phyloP scores from a whole-genome alignment of 305 asterid genomes.

The Fraxinus paxiana region DNA sequence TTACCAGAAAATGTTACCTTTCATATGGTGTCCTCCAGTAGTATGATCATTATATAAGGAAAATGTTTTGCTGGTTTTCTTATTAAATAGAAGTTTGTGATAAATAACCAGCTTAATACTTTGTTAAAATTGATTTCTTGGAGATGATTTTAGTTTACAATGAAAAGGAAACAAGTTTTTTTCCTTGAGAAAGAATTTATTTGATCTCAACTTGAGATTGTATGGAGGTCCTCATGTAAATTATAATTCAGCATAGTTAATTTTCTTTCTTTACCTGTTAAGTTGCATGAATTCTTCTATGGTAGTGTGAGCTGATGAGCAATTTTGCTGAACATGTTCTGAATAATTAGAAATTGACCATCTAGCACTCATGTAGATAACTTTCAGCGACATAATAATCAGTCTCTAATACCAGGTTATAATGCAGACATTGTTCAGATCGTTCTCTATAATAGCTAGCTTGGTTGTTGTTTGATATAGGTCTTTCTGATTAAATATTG shows the following conservation, averaged over 20 bases:
- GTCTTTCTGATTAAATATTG: neutral
- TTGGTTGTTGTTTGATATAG: neutral
- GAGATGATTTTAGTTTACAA: neutral
- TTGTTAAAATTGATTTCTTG: neutral
- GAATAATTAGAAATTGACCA: neutral
- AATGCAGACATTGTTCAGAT: neutral
- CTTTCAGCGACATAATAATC: neutral
- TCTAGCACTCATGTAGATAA: neutral
- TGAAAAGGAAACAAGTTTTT: neutral
- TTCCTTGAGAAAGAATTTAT: neutral
- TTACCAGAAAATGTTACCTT: neutral
- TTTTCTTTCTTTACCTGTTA: neutral
- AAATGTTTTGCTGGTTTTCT: neutral
- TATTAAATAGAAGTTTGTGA: neutral
- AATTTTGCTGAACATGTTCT: neutral
- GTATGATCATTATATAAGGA: neutral
- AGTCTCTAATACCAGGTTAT: neutral
- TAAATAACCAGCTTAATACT: neutral
- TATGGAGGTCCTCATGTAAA: neutral
- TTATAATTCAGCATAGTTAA: neutral
- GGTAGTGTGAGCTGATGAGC: neutral
- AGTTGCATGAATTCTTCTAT: neutral
- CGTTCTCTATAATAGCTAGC: neutral
- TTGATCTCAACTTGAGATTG: neutral
- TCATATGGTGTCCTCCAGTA: neutral